Evolutionary conservation across 192 early-diverging fungal genomes (phyloP), one percentile per base, ranked within the genome.

Genomic region (Rhizophagus prolifer): DNA sequence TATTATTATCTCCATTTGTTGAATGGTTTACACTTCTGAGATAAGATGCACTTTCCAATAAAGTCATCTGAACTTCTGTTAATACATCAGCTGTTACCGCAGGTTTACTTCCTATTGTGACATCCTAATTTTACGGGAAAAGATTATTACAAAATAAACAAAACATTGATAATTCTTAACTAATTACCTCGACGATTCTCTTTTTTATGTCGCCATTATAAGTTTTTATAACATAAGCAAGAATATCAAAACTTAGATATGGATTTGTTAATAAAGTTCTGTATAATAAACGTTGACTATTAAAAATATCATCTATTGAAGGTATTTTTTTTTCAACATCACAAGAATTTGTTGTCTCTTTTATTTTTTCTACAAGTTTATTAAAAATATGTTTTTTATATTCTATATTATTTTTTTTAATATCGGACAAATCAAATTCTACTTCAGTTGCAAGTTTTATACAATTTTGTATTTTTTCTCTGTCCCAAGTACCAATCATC

Each of bases 1-100:
- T 23, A 3, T 19, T 21, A 28, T 31, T 21, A 19, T 31, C 70
- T n/a, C 30, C 14, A 28, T 28, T 3, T 54, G 19, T 30, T 46
- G 13, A 26, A 4, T 19, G 16, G 10, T 28, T 9, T 46, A 19
- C 5, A 25, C 23, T 58, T 58, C 25, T 31, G 25, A 72, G 44
- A 12, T 14, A 12, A 28, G 23, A 23, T 54, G 13, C 9, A 8
- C 25, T 13, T 31, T 58, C 70, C 58, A 31, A 21, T 16, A 72
- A 72, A 28, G 70, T 72, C 16, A 2, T 58, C n/a, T 25, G n/a
- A 47, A 72, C 47, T 58, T 25, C 70, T 54, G 50, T 23, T 47
- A 72, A 58, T 16, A 58, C 47, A 72, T 72, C 70, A 26, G 47
- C 25, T 21, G 21, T 58, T 9, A 46, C 50, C 23, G 46, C 9